Conservation (phyloP, 208 protist genomes). For the Crithidia mellificae region DNA sequence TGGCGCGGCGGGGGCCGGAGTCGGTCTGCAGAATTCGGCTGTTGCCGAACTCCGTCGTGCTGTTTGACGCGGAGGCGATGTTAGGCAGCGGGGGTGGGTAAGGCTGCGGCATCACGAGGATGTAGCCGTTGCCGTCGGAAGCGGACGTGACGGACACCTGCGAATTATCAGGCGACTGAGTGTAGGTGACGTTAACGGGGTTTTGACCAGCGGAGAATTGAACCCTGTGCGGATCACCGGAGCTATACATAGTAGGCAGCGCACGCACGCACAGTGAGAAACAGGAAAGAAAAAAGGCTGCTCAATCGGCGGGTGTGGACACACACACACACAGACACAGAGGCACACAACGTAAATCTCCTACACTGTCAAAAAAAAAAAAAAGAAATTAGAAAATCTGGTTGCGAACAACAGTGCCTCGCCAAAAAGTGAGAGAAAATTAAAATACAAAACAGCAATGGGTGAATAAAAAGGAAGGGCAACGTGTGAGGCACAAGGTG, state of each 20-base stretch:
- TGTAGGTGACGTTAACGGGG: conserved; percentile 17
- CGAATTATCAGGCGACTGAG: conserved; percentile 8
- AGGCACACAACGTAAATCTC: not conserved
- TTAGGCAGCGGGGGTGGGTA: conserved; percentile 4
- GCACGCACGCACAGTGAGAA: not conserved
- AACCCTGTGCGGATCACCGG: conserved; percentile 24
- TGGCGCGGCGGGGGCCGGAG: conserved; percentile 7
- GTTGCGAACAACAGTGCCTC: no score
- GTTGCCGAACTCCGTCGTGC: conserved; percentile 26
- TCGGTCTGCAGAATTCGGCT: conserved; percentile 7
- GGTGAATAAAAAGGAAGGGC: conserved; percentile 3
- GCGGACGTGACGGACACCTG: conserved; percentile 14
- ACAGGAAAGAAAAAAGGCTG: not conserved
- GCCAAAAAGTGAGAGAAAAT: no score
- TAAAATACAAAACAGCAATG: no score
- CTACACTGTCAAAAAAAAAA: not conserved
- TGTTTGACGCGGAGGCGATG: conserved; percentile 27
- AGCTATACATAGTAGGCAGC: conserved; percentile 20
- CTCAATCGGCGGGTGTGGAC: no score
- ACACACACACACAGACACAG: not conserved
- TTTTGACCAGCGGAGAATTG: conserved; percentile 6
- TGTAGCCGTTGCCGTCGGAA: conserved; percentile 15
- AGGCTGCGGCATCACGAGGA: conserved; percentile 20
- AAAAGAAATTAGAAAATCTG: not conserved
- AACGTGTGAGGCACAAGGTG: not conserved